Evolutionary conservation across 2,329 filamentous ascomycete genomes (phyloP).

Genomic region (Dothistroma pini): DNA sequence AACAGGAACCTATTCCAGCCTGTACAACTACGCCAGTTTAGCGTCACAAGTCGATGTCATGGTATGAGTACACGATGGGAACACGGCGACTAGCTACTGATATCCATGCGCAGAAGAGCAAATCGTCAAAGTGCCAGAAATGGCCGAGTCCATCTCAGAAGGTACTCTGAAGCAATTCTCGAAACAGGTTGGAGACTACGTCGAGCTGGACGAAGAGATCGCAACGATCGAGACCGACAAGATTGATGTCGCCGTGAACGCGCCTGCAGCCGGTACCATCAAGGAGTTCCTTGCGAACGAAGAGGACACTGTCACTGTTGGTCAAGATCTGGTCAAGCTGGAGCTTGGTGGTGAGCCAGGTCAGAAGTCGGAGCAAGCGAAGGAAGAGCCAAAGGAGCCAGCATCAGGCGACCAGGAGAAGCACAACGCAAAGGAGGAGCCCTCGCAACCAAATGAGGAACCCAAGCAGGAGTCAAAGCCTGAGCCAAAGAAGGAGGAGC

Average conservation of each 20-base stretch:
- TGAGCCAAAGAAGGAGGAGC: slow-evolving; percentile 43
- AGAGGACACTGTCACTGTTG: slow-evolving; percentile 92
- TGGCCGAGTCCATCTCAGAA: slow-evolving; percentile 98
- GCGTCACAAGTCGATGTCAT: slow-evolving; percentile 33
- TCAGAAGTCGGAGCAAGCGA: slow-evolving; percentile 54
- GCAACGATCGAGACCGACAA: slow-evolving; percentile 99
- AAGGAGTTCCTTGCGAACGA: slow-evolving; percentile 89
- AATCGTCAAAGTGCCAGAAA: slow-evolving; percentile 89
- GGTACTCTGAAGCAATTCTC: slow-evolving; percentile 94
- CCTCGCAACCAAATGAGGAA: slow-evolving; percentile 36
- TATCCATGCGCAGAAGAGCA: slow-evolving; percentile 59
- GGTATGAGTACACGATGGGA: slow-evolving; percentile 14
- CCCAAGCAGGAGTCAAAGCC: slow-evolving; percentile 45
- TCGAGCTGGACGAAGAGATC: slow-evolving; percentile 95
- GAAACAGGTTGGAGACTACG: slow-evolving; percentile 88
- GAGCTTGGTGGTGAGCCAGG: slow-evolving; percentile 67
- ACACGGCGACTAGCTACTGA: slow-evolving; percentile 11
- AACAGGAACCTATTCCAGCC: slow-evolving; percentile 29
- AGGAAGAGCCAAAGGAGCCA: slow-evolving; percentile 58
- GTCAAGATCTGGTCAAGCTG: slow-evolving; percentile 83
- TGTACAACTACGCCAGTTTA: slow-evolving; percentile 33
- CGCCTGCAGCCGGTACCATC: slow-evolving; percentile 83
- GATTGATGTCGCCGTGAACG: slow-evolving; percentile 97
- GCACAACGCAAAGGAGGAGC: slow-evolving; percentile 38
- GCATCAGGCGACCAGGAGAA: slow-evolving; percentile 56